Conservation (phyloP, 2,329 filamentous ascomycete genomes). For the Calonectria pseudoreteaudii region DNA sequence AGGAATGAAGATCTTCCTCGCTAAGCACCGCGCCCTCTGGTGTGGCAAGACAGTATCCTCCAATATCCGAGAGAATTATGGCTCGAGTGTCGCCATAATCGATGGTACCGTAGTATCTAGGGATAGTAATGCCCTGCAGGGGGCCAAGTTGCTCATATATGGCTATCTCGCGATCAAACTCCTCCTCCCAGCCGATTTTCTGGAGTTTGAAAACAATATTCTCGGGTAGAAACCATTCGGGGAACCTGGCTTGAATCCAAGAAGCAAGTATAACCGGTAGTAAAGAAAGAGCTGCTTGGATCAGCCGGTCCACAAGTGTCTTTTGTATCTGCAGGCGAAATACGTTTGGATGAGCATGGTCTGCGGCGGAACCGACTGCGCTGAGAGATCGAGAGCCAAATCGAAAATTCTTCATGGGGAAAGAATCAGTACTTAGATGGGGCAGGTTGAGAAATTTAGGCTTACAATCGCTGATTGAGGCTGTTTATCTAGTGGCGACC, state of each 20-base stretch:
- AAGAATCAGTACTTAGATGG: background rate
- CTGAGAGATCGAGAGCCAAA: background rate
- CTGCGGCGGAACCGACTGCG: background rate
- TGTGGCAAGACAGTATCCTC: slow-evolving; percentile 30
- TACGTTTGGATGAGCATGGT: background rate
- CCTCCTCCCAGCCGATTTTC: slow-evolving; percentile 42
- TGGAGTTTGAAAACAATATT: slow-evolving; percentile 35
- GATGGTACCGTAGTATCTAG: slow-evolving; percentile 25
- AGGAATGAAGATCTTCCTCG: slow-evolving; percentile 13
- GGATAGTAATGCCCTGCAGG: slow-evolving; percentile 40
- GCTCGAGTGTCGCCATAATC: slow-evolving; percentile 30
- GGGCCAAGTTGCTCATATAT: slow-evolving; percentile 34
- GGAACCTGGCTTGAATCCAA: background rate
- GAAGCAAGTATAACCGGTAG: background rate
- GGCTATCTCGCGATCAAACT: slow-evolving; percentile 40
- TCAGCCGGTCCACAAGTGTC: background rate
- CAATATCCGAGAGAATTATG: slow-evolving; percentile 42
- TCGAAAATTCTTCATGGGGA: background rate
- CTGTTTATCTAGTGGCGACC: background rate
- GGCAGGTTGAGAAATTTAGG: background rate
- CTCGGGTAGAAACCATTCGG: slow-evolving; percentile 28
- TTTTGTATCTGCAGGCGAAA: background rate
- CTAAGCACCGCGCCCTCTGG: slow-evolving; percentile 35
- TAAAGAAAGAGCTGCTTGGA: background rate
- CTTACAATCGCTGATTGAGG: background rate